Conservation (phyloP, 1,139 yeast species). For the Taphrina deformans region DNA sequence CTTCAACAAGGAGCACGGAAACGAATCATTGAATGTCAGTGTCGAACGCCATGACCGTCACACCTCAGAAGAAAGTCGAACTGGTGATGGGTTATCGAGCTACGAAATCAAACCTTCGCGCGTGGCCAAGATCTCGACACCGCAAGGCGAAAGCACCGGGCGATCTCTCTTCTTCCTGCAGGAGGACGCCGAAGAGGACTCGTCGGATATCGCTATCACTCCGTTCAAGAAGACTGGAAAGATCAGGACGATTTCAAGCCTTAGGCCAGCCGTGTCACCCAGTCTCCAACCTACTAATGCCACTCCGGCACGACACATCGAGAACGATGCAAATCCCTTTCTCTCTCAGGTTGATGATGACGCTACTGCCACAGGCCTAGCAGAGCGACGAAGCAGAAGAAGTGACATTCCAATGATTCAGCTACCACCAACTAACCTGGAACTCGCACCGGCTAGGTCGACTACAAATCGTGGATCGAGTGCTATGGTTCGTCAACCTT, state of each 20-base stretch:
- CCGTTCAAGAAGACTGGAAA: slow-evolving; percentile 33
- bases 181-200: slow-evolving; percentile 23
- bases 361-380: background rate
- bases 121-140: background rate
- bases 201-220: background rate
- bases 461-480: background rate
- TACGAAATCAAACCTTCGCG: background rate
- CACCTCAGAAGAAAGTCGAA: background rate
- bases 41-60: background rate
- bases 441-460: background rate
- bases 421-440: background rate
- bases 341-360: background rate
- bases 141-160: background rate
- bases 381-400: slow-evolving; percentile 7
- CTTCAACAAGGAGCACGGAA: slow-evolving; percentile 8
- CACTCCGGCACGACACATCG: background rate
- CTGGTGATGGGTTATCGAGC: background rate
- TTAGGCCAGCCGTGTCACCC: background rate
- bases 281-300: background rate
- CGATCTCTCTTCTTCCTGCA: slow-evolving; percentile 14
- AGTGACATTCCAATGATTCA: slow-evolving; percentile 14
- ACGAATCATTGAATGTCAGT: background rate
- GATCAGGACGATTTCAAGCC: background rate
- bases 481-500: background rate
- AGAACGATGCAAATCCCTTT: background rate